Base-by-base conservation (phyloP, 371 early-diverging fungal species). In the Fennellomyces sp. region DNA sequence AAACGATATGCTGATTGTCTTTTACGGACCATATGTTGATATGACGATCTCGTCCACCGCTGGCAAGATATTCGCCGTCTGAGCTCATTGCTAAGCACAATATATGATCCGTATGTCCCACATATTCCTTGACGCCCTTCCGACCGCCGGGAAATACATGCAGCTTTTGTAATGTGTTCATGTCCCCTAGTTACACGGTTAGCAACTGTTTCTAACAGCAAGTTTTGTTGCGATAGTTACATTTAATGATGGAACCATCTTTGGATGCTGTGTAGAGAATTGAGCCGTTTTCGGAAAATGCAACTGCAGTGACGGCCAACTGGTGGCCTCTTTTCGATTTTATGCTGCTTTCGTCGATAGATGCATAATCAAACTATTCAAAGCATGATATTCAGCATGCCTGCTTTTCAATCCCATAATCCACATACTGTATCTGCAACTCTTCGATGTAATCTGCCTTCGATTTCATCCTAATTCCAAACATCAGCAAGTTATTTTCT, bases 1-100 rank as follows among this genome's bases (percentile, higher is more conserved):
- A 75, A n/a, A 69, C 75, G 45, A 94, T 54, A 58, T 86, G 89
- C 53, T 75, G 76, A 72, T 93, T 74, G 15, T 91, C 91, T 35
- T 67, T 71, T 19, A 90, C 85, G 5, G 92, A 89, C 97, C 97
- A 98, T 5, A 97, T 84, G 68, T 93, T 88, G 54, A 98, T 91
- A n/a, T 80, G 69, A 57, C 93, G 91, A 65, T 98, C 99, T 31
- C 79, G 78, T 23, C 97, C 97, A 56, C 95, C 97, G 50, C 83
- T 82, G 3, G 86, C 89, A 52, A 98, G 68, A 64, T 86, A 96
- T 68, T 89, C 72, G 30, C 88, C 88, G 67, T 97, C 97, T 47
- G 83, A 79, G 64, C 92, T 91, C 21, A 90, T 77, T 2, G 94
- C 97, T 29, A 97, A 65, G 17, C 85, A 82, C 21, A 94, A 71